Conservation (phyloP, 164 flowering plant genomes). For the Protea cynaroides region DNA sequence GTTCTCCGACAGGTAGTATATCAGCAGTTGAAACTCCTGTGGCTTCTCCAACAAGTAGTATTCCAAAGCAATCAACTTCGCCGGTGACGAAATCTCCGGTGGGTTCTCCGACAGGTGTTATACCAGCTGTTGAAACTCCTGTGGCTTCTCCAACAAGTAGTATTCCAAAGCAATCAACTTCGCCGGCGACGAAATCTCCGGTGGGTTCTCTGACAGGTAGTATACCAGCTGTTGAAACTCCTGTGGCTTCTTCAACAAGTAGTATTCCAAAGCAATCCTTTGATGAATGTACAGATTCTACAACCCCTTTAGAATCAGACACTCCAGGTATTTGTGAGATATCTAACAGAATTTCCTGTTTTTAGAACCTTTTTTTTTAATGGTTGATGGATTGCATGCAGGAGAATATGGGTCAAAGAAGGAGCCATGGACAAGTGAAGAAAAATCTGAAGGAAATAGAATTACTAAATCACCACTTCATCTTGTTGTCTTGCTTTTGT, state of each 20-base stretch:
- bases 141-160: conserved; percentile 6
- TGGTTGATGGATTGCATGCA: conserved; percentile 2
- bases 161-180: too few relatives aligned
- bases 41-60: too few relatives aligned
- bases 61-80: too few relatives aligned
- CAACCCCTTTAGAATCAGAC: conserved; percentile 9
- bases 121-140: not conserved
- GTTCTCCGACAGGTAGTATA: too few relatives aligned
- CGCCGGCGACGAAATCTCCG: conserved; percentile 13
- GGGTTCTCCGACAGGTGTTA: not conserved
- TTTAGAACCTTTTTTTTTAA: too few relatives aligned
- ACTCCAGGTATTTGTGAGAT: conserved; percentile 24
- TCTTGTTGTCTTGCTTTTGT: conserved; percentile 8
- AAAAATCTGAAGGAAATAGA: conserved; percentile 3
- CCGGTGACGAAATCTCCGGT: too few relatives aligned
- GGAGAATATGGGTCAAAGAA: conserved; percentile 15
- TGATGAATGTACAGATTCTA: not conserved
- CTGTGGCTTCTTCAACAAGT: conserved; percentile 6
- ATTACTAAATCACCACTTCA: conserved; percentile 4
- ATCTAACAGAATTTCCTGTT: too few relatives aligned
- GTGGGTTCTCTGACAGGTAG: not conserved
- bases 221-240: too few relatives aligned
- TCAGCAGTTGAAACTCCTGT: not conserved
- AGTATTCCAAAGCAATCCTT: conserved; percentile 4
- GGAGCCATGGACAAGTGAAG: not conserved